Evolutionary conservation across 148 eudicot genomes (phyloP).

Genomic region (Nyssa sinensis): DNA sequence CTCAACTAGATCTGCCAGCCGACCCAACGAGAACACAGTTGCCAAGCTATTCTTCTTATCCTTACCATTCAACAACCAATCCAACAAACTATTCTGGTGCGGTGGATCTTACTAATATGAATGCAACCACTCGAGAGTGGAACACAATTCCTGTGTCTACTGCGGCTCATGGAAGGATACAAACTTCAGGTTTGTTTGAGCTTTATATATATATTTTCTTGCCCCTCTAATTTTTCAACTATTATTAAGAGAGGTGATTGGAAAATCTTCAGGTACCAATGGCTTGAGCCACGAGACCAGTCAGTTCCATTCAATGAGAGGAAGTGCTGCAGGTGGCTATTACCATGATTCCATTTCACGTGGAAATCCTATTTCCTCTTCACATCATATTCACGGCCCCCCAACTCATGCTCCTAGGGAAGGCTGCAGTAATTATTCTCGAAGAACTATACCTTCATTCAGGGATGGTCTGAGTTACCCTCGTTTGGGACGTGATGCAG

Average conservation of each 20-base stretch:
- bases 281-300: slow-evolving; percentile 15
- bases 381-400: slow-evolving; percentile 18
- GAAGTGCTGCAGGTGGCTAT: slow-evolving; percentile 15
- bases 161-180: slow-evolving; percentile 19
- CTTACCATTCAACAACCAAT: slow-evolving; percentile 23
- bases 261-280: slow-evolving; percentile 19
- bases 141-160: slow-evolving; percentile 13
- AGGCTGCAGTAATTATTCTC: slow-evolving; percentile 15
- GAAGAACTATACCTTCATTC: slow-evolving; percentile 21
- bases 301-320: slow-evolving; percentile 25
- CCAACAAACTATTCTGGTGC: slow-evolving; percentile 12
- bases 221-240: neutral
- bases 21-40: slow-evolving; percentile 14
- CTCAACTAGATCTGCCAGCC: slow-evolving; percentile 20
- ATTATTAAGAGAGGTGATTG: neutral
- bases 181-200: slow-evolving; percentile 6
- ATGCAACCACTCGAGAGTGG: slow-evolving; percentile 19
- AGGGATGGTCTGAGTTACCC: slow-evolving; percentile 18
- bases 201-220: no score
- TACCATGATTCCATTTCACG: slow-evolving; percentile 14
- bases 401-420: slow-evolving; percentile 21
- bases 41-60: slow-evolving; percentile 23
- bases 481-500: slow-evolving; percentile 15
- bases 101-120: neutral
- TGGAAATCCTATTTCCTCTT: slow-evolving; percentile 23